Conservation (phyloP, 2,329 filamentous ascomycete species). For the Colletotrichum godetiae region DNA sequence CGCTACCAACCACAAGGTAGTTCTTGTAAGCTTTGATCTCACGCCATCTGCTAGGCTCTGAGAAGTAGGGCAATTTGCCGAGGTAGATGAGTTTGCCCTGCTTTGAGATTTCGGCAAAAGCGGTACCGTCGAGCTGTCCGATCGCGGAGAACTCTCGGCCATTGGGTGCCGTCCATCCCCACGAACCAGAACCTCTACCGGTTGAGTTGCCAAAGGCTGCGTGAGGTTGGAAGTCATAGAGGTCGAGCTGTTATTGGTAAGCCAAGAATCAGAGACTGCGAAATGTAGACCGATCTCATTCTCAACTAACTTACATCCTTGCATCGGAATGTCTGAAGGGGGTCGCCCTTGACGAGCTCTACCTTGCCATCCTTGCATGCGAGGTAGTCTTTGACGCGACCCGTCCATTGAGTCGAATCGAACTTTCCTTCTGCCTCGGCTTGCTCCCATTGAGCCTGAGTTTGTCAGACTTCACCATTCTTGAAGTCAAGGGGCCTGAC, state of each 20-base stretch:
- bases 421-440: constrained; percentile 48
- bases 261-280: not conserved
- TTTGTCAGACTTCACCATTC: not conserved
- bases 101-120: constrained; percentile 53
- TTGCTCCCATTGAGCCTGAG: constrained; percentile 44
- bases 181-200: constrained; percentile 42
- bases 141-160: constrained; percentile 56
- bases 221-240: constrained; percentile 65
- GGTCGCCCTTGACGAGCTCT: constrained; percentile 51
- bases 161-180: constrained; percentile 53
- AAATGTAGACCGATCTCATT: not conserved
- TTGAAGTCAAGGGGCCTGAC: not conserved
- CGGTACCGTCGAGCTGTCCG: constrained; percentile 54
- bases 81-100: constrained; percentile 54
- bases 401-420: constrained; percentile 47
- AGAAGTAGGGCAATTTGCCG: constrained; percentile 52
- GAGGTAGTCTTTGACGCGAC: constrained; percentile 35
- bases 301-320: constrained; percentile 43
- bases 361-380: constrained; percentile 53
- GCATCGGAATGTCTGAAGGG: constrained; percentile 56
- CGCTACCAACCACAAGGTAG: constrained; percentile 46
- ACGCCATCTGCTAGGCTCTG: constrained; percentile 44
- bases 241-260: constrained; percentile 51
- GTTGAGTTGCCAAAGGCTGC: constrained; percentile 56
- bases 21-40: constrained; percentile 49